Conservation (phyloP, 352 stramenopile species). For the Thraustotheca clavata region DNA sequence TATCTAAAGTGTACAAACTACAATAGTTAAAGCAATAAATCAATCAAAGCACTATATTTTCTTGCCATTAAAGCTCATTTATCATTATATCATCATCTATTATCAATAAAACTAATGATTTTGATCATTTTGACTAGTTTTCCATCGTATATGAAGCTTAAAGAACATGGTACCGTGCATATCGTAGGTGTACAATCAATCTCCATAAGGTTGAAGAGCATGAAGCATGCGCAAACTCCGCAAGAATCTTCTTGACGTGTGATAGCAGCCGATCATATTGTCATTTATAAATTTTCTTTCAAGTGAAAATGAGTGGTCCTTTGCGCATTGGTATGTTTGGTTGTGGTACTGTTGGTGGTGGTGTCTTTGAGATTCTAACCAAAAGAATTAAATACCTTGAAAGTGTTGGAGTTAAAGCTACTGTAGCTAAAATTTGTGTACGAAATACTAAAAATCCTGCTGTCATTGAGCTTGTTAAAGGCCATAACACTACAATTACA, state of each 20-base stretch:
- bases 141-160: neutral
- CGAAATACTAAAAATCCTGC: slow-evolving; percentile 65
- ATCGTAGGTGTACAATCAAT: neutral
- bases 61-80: neutral
- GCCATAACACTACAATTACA: slow-evolving; percentile 43
- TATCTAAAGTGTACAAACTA: too few relatives aligned
- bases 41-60: too few relatives aligned
- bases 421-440: slow-evolving; percentile 85
- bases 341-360: slow-evolving; percentile 81
- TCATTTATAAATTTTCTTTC: slow-evolving; percentile 7
- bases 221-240: neutral
- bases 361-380: slow-evolving; percentile 84
- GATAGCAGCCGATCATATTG: neutral
- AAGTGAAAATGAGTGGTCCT: neutral
- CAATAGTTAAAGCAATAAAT: too few relatives aligned
- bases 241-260: neutral
- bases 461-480: slow-evolving; percentile 44
- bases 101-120: neutral
- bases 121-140: neutral
- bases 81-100: neutral
- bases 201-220: neutral
- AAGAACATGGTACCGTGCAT: neutral
- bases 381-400: slow-evolving; percentile 40
- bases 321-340: slow-evolving; percentile 76
- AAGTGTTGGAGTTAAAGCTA: slow-evolving; percentile 53